These are phyloP conservation scores for Vanrija pseudolonga DNA, from an alignment of 1,284 basidiomycete genomes.

Conservation along the genomic window DNA sequence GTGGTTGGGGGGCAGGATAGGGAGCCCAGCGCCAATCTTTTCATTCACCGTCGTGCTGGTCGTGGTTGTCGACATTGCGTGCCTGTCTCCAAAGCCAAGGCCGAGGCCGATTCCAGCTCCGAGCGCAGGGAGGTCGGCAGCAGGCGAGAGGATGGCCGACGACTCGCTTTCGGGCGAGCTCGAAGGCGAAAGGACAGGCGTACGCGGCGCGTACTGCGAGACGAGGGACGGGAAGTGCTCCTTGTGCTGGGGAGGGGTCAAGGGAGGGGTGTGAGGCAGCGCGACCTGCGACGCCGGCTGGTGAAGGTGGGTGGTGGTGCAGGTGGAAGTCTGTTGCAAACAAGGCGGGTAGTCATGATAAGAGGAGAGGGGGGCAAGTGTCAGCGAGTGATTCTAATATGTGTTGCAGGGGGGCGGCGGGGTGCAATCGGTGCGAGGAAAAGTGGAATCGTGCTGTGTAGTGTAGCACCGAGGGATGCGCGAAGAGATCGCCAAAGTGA, in stretches of 20 bases:
- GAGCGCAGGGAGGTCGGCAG: conserved; percentile 2
- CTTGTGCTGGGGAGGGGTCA: conserved; percentile 5
- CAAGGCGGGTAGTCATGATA: no score
- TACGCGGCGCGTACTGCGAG: not conserved
- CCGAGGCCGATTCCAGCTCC: conserved; percentile 9
- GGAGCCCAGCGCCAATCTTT: conserved; percentile 10
- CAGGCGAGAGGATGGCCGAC: conserved; percentile 1
- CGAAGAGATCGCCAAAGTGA: no score
- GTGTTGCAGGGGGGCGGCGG: no score
- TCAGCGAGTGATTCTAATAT: no score
- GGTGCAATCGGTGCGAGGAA: no score
- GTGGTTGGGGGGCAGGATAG: conserved; percentile 28
- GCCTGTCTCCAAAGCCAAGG: conserved; percentile 1
- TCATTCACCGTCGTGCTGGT: not conserved
- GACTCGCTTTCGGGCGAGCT: conserved; percentile 13
- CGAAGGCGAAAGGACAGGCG: conserved; percentile 17
- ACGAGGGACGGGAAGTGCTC: not conserved
- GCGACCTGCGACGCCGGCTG: conserved; percentile 2
- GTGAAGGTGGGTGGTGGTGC: not conserved
- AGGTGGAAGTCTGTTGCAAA: no score
- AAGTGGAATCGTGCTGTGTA: no score
- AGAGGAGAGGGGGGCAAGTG: no score
- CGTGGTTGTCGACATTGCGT: not conserved
- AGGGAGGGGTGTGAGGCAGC: conserved; percentile 10
- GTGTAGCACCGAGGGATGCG: no score